Conservation (phyloP, 331 rosid species). For the Dryas integrifolia region DNA sequence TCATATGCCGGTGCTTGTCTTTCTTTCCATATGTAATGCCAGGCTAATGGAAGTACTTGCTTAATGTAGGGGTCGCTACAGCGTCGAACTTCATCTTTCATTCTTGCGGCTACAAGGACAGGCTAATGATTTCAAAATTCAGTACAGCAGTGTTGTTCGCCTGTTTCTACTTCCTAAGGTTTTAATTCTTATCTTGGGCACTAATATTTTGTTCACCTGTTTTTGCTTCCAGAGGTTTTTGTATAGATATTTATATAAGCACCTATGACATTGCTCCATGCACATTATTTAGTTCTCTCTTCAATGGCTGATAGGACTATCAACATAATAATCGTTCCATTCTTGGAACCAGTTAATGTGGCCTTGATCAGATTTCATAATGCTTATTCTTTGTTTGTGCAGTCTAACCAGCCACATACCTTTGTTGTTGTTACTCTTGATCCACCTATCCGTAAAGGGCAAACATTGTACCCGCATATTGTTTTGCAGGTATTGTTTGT, state of each 20-base stretch:
- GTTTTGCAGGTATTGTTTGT: slow-evolving; percentile 84
- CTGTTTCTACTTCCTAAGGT: slow-evolving; percentile 97
- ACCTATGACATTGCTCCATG: background rate
- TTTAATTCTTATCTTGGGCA: slow-evolving; percentile 18
- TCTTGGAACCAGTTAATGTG: background rate
- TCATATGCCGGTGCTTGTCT: slow-evolving; percentile 1
- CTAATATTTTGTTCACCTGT: background rate
- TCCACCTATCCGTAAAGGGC: slow-evolving; percentile 98
- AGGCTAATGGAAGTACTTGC: slow-evolving; percentile 26
- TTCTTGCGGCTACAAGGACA: slow-evolving; percentile 94
- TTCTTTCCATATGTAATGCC: background rate
- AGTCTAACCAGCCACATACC: slow-evolving; percentile 98
- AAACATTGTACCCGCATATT: slow-evolving; percentile 94
- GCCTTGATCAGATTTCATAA: background rate
- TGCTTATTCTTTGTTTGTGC: slow-evolving; percentile 34
- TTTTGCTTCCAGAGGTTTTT: background rate
- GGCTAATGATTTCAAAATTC: slow-evolving; percentile 97
- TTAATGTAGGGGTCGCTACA: slow-evolving; percentile 84
- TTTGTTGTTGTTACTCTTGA: slow-evolving; percentile 89
- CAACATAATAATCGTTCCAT: background rate
- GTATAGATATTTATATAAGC: background rate
- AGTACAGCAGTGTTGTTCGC: slow-evolving; percentile 95
- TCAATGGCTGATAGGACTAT: background rate
- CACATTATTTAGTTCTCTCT: slow-evolving; percentile 4
- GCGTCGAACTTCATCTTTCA: slow-evolving; percentile 92